phyloP scores from a whole-genome alignment of 1,284 basidiomycete species.

The Bondarzewia mesenterica region DNA sequence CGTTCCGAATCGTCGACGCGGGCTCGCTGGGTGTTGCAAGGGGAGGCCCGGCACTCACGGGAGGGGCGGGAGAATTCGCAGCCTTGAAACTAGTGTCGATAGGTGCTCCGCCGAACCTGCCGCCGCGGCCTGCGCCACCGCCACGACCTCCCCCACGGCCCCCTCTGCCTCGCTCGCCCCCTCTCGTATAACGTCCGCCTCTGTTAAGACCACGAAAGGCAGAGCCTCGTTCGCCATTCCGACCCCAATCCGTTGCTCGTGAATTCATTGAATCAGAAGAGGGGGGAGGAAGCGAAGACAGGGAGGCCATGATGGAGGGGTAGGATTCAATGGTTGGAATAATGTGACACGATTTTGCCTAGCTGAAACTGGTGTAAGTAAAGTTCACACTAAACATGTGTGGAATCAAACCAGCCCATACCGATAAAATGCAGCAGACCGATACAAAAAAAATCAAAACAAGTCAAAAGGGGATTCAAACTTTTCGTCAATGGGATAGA shows the following conservation, averaged over 20 bases:
- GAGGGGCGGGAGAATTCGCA: background rate
- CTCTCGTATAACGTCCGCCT: slow-evolving; percentile 27
- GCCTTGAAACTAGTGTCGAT: slow-evolving; percentile 1
- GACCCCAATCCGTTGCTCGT: slow-evolving; percentile 35
- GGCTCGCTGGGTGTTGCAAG: slow-evolving; percentile 1
- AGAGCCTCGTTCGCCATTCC: slow-evolving; percentile 37
- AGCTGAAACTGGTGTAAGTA: too few species aligned
- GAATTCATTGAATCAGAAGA: slow-evolving; percentile 8
- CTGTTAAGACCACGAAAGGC: slow-evolving; percentile 32
- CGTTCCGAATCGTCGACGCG: background rate
- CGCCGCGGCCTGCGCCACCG: background rate
- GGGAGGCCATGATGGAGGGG: slow-evolving; percentile 10
- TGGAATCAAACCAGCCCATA: too few species aligned
- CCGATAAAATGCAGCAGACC: too few species aligned
- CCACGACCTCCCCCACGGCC: slow-evolving; percentile 1
- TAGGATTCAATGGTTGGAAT: too few species aligned
- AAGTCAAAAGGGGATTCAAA: too few species aligned
- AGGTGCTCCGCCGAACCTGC: slow-evolving; percentile 1
- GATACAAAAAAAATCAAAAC: too few species aligned
- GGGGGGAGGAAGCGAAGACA: slow-evolving; percentile 10
- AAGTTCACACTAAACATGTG: too few species aligned
- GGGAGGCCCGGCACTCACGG: background rate
- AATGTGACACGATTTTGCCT: too few species aligned
- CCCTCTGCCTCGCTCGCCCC: slow-evolving; percentile 14
- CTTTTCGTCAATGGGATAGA: too few species aligned